A percentile compares a stretch with the other conserved stretches of the same genome.
Evolutionary conservation across 495 filamentous ascomycete genomes (phyloP).

Genomic region (Penicillium manginii): DNA sequence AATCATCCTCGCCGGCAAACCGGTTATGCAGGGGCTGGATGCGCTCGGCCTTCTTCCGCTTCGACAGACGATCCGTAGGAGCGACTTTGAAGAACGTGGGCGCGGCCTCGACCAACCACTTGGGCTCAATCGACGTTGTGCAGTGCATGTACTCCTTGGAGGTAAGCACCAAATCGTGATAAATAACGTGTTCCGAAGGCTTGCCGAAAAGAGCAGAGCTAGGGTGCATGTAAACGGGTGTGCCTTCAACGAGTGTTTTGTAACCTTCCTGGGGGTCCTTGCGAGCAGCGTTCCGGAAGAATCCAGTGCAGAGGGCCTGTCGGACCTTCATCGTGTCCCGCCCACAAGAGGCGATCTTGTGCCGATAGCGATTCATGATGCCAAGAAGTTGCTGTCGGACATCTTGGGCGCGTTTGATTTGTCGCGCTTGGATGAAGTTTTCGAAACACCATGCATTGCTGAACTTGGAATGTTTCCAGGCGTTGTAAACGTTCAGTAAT

Average conservation of each 20-base stretch:
- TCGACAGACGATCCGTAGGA: constrained; percentile 82
- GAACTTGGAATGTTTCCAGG: constrained; percentile 83
- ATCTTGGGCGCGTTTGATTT: constrained; percentile 87
- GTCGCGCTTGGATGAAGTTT: constrained; percentile 93
- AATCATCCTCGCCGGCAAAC: constrained; percentile 89
- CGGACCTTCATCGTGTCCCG: constrained; percentile 84
- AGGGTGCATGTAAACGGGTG: constrained; percentile 93
- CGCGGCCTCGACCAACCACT: constrained; percentile 87
- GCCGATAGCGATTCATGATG: constrained; percentile 89
- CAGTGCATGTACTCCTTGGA: constrained; percentile 98
- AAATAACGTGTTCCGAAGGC: constrained; percentile 93
- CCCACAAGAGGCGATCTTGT: constrained; percentile 79
- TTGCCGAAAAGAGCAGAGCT: constrained; percentile 91
- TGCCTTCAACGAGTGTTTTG: constrained; percentile 94
- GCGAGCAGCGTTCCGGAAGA: constrained; percentile 92
- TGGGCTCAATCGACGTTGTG: constrained; percentile 90
- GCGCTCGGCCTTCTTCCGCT: constrained; percentile 89
- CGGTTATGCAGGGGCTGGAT: constrained; percentile 95
- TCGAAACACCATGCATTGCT: constrained; percentile 93
- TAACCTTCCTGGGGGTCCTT: constrained; percentile 97
- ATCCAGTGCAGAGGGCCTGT: constrained; percentile 89
- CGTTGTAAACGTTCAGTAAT: constrained; percentile 93
- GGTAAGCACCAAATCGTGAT: constrained; percentile 85
- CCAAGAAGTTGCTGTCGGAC: constrained; percentile 88
- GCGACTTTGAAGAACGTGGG: constrained; percentile 99